phyloP scores from a whole-genome alignment of 352 stramenopile species.

The Globisporangium nodosum region DNA sequence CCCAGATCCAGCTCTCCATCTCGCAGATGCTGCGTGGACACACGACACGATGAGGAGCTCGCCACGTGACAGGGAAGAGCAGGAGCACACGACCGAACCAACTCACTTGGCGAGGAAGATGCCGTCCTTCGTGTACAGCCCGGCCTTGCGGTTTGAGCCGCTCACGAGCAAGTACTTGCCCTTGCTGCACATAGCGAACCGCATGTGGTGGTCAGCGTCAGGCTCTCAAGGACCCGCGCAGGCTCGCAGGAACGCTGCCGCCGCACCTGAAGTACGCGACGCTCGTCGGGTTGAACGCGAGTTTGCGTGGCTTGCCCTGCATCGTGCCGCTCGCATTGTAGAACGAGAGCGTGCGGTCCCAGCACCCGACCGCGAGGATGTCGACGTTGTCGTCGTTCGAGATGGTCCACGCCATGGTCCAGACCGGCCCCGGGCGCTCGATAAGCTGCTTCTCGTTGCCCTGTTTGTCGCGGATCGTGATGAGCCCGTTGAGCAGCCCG shows the following conservation, averaged over 20 bases:
- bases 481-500: slow-evolving; percentile 87
- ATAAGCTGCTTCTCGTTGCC: slow-evolving; percentile 90
- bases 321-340: slow-evolving; percentile 85
- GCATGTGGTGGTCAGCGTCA: not conserved
- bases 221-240: not conserved
- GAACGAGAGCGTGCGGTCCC: slow-evolving; percentile 92
- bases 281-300: slow-evolving; percentile 91
- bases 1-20: slow-evolving; percentile 91
- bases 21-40: slow-evolving; percentile 56
- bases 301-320: slow-evolving; percentile 81
- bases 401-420: slow-evolving; percentile 84
- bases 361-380: slow-evolving; percentile 90
- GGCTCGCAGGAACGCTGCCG: not conserved
- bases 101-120: slow-evolving; percentile 59
- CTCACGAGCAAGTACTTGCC: slow-evolving; percentile 90
- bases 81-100: not conserved
- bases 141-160: slow-evolving; percentile 84
- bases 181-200: slow-evolving; percentile 31
- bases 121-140: slow-evolving; percentile 87
- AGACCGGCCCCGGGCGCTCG: slow-evolving; percentile 80
- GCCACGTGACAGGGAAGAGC: not conserved
- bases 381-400: slow-evolving; percentile 76
- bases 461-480: slow-evolving; percentile 90
- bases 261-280: slow-evolving; percentile 81
- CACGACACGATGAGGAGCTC: not conserved